These are phyloP conservation scores for Carpinus viminea DNA, from an alignment of 306 rosid species.

Conservation along the genomic window DNA sequence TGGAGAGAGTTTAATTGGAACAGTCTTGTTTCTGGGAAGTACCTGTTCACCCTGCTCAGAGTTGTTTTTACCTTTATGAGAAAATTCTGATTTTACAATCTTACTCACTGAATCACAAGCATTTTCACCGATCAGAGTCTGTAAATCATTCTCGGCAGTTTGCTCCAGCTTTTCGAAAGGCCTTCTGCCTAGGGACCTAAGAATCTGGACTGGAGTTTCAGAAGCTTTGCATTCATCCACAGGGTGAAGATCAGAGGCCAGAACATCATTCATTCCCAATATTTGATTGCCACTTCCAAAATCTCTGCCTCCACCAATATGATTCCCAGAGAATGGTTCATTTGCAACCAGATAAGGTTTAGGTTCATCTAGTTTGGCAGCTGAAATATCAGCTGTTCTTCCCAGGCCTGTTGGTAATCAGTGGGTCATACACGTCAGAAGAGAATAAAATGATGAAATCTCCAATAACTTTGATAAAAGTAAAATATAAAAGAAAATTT, in stretches of 20 bases:
- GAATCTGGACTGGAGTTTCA: slow-evolving; percentile 23
- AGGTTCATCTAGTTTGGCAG: slow-evolving; percentile 34
- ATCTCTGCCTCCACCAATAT: slow-evolving; percentile 30
- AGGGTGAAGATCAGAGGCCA: slow-evolving; percentile 23
- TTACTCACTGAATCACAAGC: slow-evolving; percentile 30
- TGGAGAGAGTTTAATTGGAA: slow-evolving; percentile 44
- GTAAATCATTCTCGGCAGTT: slow-evolving; percentile 59
- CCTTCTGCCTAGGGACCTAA: slow-evolving; percentile 32
- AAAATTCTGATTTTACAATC: slow-evolving; percentile 28
- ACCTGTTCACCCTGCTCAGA: slow-evolving; percentile 32
- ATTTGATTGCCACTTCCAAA: slow-evolving; percentile 30
- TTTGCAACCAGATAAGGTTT: slow-evolving; percentile 31
- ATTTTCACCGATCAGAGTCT: slow-evolving; percentile 28
- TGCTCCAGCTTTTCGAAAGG: slow-evolving; percentile 44
- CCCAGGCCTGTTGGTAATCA: slow-evolving; percentile 41
- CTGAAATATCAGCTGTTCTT: slow-evolving; percentile 25
- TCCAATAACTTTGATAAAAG: slow-evolving; percentile 8
- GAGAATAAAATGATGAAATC: slow-evolving; percentile 16
- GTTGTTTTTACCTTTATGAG: slow-evolving; percentile 22
- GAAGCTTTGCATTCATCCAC: slow-evolving; percentile 29
- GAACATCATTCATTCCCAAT: slow-evolving; percentile 29
- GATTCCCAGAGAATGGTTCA: slow-evolving; percentile 33
- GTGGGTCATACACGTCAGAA: slow-evolving; percentile 14
- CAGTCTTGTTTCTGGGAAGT: slow-evolving; percentile 21
- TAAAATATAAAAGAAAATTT: slow-evolving; percentile 11